phyloP scores from a whole-genome alignment of 2,329 filamentous ascomycete genomes.

The Meredithiella fracta region DNA sequence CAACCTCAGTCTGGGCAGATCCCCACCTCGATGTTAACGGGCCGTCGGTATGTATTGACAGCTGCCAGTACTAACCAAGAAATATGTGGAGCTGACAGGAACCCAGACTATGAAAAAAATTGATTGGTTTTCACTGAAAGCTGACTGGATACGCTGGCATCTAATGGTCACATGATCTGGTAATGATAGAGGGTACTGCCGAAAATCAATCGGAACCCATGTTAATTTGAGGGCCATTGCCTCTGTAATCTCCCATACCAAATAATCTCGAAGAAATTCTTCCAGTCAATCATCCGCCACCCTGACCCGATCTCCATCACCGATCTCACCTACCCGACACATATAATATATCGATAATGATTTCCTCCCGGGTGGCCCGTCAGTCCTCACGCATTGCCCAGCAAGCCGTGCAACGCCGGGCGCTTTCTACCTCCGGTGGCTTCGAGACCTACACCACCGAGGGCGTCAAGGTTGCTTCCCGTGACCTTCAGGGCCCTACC shows the following conservation, averaged over 20 bases:
- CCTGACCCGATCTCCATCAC: slow-evolving; percentile 15
- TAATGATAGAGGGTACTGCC: slow-evolving; percentile 7
- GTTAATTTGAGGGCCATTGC: slow-evolving; percentile 12
- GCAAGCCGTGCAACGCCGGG: slow-evolving; percentile 30
- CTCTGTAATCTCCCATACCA: slow-evolving; percentile 7
- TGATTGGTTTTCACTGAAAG: slow-evolving; percentile 15
- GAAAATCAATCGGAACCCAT: slow-evolving; percentile 15
- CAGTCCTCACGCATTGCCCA: slow-evolving; percentile 41
- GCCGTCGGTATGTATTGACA: background rate
- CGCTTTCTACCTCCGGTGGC: slow-evolving; percentile 51
- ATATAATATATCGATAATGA: slow-evolving; percentile 46
- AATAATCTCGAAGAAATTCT: slow-evolving; percentile 25
- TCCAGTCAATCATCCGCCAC: slow-evolving; percentile 15
- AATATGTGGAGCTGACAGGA: background rate
- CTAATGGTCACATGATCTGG: slow-evolving; percentile 7
- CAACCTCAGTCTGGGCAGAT: background rate
- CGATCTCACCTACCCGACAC: slow-evolving; percentile 22
- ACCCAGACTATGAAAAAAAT: slow-evolving; percentile 6
- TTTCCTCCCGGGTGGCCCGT: slow-evolving; percentile 41
- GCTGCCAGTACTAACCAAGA: background rate
- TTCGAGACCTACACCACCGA: slow-evolving; percentile 76
- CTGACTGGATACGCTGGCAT: slow-evolving; percentile 13
- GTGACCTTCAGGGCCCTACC: slow-evolving; percentile 75
- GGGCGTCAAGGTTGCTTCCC: slow-evolving; percentile 82
- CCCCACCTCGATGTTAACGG: background rate